These are phyloP conservation scores for Leptographium wingfieldii DNA, from an alignment of 2,329 filamentous ascomycete genomes.

Conservation along the genomic window DNA sequence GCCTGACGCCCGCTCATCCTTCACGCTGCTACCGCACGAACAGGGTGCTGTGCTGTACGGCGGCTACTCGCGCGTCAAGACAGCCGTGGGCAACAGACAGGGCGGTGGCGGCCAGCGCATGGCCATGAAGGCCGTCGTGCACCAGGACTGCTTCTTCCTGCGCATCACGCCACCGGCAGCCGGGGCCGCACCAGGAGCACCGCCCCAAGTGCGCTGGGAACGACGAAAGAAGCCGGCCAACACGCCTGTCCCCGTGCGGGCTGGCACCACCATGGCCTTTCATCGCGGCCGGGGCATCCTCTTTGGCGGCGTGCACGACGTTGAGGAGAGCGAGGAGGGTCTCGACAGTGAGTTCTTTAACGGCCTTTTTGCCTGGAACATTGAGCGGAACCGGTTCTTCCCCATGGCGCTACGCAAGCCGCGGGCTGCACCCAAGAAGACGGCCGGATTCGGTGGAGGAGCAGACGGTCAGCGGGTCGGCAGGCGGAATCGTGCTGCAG, in stretches of 20 bases:
- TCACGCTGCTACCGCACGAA: slow-evolving; percentile 84
- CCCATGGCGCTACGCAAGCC: slow-evolving; percentile 65
- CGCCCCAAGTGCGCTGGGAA: slow-evolving; percentile 78
- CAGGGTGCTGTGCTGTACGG: slow-evolving; percentile 82
- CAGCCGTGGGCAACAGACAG: slow-evolving; percentile 42
- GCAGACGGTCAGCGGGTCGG: slow-evolving; percentile 36
- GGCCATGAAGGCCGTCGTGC: slow-evolving; percentile 72
- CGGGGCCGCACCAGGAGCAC: slow-evolving; percentile 51
- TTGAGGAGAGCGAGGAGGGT: slow-evolving; percentile 82
- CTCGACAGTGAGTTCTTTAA: slow-evolving; percentile 98
- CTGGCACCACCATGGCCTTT: slow-evolving; percentile 84
- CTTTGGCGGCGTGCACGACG: slow-evolving; percentile 90
- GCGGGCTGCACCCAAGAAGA: slow-evolving; percentile 52
- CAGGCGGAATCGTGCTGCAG: slow-evolving; percentile 64
- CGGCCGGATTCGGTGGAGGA: slow-evolving; percentile 18
- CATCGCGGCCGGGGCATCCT: slow-evolving; percentile 88
- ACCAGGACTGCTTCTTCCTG: slow-evolving; percentile 91
- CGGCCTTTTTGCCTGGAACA: slow-evolving; percentile 80
- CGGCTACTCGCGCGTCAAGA: slow-evolving; percentile 85
- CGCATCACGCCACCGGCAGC: slow-evolving; percentile 60
- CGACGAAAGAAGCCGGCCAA: slow-evolving; percentile 86
- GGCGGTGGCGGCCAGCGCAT: slow-evolving; percentile 49
- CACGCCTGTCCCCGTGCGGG: slow-evolving; percentile 67
- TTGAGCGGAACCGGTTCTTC: slow-evolving; percentile 92
- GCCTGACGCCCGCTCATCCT: slow-evolving; percentile 82